A percentile compares a stretch with the other conserved stretches of the same genome.
Conservation (phyloP, 306 rosid genomes). For the Hippophae tibetana region DNA sequence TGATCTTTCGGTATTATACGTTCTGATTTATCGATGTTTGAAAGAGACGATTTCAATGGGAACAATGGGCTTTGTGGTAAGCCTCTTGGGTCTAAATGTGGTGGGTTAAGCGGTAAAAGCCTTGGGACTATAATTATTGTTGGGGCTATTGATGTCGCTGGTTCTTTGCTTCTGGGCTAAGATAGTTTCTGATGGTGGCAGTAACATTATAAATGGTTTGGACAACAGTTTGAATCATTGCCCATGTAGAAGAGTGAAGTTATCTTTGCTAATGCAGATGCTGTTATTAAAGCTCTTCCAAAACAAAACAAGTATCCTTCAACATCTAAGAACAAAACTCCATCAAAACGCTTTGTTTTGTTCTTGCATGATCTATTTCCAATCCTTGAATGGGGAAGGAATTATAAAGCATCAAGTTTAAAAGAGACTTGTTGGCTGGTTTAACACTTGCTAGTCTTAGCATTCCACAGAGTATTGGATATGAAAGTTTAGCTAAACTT, state of each 20-base stretch:
- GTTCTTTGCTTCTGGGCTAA: slow-evolving; percentile 34
- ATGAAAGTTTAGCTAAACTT: slow-evolving; percentile 73
- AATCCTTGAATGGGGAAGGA: slow-evolving; percentile 51
- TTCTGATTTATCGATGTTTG: too few relatives aligned
- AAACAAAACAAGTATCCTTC: slow-evolving; percentile 12
- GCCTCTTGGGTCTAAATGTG: slow-evolving; percentile 39
- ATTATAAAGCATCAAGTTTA: slow-evolving; percentile 55
- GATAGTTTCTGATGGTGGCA: slow-evolving; percentile 42
- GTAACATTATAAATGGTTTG: too few relatives aligned
- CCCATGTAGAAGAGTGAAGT: too few relatives aligned
- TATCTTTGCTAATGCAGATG: too few relatives aligned
- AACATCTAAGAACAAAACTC: slow-evolving; percentile 12
- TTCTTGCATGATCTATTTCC: slow-evolving; percentile 45
- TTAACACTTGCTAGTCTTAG: slow-evolving; percentile 85
- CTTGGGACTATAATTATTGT: slow-evolving; percentile 40
- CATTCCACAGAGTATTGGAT: slow-evolving; percentile 96
- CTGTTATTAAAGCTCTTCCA: slow-evolving; percentile 16
- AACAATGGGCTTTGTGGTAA: slow-evolving; percentile 36
- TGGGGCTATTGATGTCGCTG: slow-evolving; percentile 37
- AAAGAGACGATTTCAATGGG: slow-evolving; percentile 1
- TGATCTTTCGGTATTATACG: slow-evolving; percentile 33
- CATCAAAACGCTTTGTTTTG: slow-evolving; percentile 13
- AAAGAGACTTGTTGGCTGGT: slow-evolving; percentile 66
- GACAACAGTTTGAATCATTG: too few relatives aligned
- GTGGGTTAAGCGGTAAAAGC: slow-evolving; percentile 32